Percentiles rank a stretch among this genome's conserved stretches.
These are phyloP conservation scores for Babesia sp. DNA, from an alignment of 169 alveolate species.

Conservation along the genomic window DNA sequence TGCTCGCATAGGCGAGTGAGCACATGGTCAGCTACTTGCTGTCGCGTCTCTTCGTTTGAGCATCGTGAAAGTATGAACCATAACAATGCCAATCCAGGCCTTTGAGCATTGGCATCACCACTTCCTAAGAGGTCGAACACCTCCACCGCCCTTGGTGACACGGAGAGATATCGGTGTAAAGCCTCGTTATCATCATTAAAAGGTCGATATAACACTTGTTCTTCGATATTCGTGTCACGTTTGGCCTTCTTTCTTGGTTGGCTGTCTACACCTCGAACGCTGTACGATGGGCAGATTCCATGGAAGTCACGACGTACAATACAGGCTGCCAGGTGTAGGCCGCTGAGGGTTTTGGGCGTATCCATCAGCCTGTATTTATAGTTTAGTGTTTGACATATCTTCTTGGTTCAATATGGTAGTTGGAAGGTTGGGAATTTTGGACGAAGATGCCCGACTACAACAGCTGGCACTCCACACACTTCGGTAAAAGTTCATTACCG, in stretches of 20 bases:
- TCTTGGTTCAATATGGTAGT: no score
- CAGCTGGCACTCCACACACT: no score
- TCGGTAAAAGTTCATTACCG: no score
- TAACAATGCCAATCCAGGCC: conserved; percentile 42
- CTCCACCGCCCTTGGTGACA: conserved; percentile 56
- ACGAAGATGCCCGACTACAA: no score
- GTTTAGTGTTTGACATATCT: not conserved
- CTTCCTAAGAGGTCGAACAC: conserved; percentile 27
- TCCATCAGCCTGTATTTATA: conserved; percentile 5
- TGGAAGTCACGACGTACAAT: conserved; percentile 37
- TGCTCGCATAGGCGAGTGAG: conserved; percentile 17
- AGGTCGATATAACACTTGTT: conserved; percentile 31
- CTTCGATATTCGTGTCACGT: conserved; percentile 1
- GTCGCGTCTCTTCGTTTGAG: not conserved
- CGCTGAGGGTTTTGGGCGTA: conserved; percentile 14
- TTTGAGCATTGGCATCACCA: not conserved
- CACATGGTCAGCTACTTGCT: conserved; percentile 25
- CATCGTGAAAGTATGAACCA: conserved; percentile 11
- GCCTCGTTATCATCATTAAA: conserved; percentile 25
- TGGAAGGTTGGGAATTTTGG: no score
- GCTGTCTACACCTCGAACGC: not conserved
- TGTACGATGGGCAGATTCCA: conserved; percentile 40
- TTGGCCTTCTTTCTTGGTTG: conserved; percentile 18
- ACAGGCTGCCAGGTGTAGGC: conserved; percentile 40
- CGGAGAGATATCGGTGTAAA: conserved; percentile 24